Conservation (phyloP, 768 basidiomycete species). For the Auriscalpium orientale region DNA sequence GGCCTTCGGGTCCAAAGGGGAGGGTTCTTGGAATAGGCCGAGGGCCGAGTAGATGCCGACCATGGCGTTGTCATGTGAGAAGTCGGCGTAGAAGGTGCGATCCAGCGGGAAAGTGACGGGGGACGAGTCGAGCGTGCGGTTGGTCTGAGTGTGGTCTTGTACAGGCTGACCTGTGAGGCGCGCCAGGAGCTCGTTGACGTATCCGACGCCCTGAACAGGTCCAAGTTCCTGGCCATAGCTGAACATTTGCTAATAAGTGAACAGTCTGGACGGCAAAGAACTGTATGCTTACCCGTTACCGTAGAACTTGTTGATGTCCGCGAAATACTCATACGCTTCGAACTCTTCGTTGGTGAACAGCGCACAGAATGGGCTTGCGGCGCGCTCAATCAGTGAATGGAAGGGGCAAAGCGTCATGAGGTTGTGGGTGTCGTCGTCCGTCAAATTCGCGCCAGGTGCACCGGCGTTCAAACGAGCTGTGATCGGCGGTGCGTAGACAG, state of each 20-base stretch:
- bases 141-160: conserved; percentile 66
- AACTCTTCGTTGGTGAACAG: conserved; percentile 66
- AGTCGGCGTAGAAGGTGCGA: conserved; percentile 64
- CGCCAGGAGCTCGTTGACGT: conserved; percentile 82
- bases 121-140: conserved; percentile 57
- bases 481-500: conserved; percentile 47
- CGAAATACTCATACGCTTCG: conserved; percentile 55
- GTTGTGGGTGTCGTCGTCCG: conserved; percentile 41
- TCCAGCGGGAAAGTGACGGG: conserved; percentile 66
- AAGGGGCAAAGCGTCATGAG: conserved; percentile 77
- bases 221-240: conserved; percentile 68
- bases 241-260: background rate
- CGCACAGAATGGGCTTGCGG: conserved; percentile 58
- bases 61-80: conserved; percentile 84
- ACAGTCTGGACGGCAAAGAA: background rate
- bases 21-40: conserved; percentile 31
- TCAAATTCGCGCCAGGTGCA: conserved; percentile 57
- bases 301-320: conserved; percentile 76
- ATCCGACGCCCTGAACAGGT: conserved; percentile 78
- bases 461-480: conserved; percentile 50
- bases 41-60: conserved; percentile 62
- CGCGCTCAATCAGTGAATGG: conserved; percentile 52
- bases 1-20: conserved; percentile 18
- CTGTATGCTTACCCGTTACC: conserved; percentile 48
- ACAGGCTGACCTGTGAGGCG: conserved; percentile 62